Conservation (phyloP, 1,139 yeast species). For the Pneumocystis canis region DNA sequence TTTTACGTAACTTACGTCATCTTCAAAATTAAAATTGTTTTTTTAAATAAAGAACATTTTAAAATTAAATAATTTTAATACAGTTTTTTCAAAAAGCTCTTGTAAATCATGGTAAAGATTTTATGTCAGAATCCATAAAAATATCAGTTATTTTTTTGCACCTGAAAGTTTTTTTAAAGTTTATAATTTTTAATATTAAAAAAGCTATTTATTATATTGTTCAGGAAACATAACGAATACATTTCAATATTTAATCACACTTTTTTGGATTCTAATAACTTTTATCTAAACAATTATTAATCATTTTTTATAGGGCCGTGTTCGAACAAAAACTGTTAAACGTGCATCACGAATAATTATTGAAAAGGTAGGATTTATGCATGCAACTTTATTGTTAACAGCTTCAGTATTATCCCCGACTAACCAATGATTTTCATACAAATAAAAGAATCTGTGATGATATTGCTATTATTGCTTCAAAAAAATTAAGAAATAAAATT, state of each 20-base stretch:
- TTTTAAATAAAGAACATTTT: not conserved
- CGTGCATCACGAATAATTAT: conserved; percentile 99
- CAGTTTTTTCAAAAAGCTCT: not conserved
- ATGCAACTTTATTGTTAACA: not conserved
- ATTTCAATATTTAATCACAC: not conserved
- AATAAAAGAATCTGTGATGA: conserved; percentile 99
- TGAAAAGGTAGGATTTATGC: conserved; percentile 41
- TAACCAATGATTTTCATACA: conserved; percentile 98
- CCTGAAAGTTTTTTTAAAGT: not conserved
- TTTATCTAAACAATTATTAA: not conserved
- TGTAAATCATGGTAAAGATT: not conserved
- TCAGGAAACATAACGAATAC: not conserved
- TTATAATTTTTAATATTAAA: not conserved
- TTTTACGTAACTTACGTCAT: not conserved
- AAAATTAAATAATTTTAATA: not conserved
- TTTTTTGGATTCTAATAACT: not conserved
- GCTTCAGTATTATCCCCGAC: conserved; percentile 82
- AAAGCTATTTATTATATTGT: not conserved
- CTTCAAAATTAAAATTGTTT: not conserved
- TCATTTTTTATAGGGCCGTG: conserved; percentile 56
- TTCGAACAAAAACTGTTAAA: conserved; percentile 99
- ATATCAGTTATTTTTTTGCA: not conserved
- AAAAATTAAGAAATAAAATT: conserved; percentile 99
- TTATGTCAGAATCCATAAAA: not conserved
- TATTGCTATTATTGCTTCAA: conserved; percentile 97